Conservation (phyloP, 768 basidiomycete genomes). For the Lactarius indigo region DNA sequence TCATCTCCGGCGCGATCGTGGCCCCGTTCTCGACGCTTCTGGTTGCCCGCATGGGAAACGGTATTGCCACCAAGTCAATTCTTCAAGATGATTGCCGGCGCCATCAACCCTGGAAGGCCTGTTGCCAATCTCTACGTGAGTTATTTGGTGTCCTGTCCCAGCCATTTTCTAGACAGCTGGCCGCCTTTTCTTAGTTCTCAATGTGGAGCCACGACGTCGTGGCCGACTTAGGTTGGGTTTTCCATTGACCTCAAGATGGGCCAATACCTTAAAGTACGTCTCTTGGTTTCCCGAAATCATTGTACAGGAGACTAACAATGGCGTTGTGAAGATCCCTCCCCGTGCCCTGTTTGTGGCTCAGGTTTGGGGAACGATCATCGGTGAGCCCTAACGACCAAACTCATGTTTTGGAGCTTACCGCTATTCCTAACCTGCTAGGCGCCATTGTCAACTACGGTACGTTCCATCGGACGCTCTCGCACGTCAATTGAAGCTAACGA, state of each 20-base stretch:
- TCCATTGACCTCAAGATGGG: slow-evolving; percentile 58
- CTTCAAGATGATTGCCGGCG: slow-evolving; percentile 64
- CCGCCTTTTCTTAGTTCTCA: slow-evolving; percentile 44
- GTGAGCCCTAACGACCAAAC: slow-evolving; percentile 21
- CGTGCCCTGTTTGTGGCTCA: slow-evolving; percentile 64
- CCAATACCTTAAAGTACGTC: slow-evolving; percentile 37
- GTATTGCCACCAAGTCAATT: slow-evolving; percentile 57
- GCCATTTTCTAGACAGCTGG: background rate
- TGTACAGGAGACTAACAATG: background rate
- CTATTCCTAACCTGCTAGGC: slow-evolving; percentile 15
- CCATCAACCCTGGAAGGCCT: slow-evolving; percentile 58
- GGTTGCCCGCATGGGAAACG: slow-evolving; percentile 57
- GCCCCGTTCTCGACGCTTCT: slow-evolving; percentile 56
- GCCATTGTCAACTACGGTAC: slow-evolving; percentile 38
- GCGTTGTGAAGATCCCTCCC: slow-evolving; percentile 57
- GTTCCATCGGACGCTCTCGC: background rate
- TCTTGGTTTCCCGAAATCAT: background rate
- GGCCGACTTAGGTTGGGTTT: slow-evolving; percentile 47
- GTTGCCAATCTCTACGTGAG: slow-evolving; percentile 65
- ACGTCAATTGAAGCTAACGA: slow-evolving; percentile 27
- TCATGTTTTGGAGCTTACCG: background rate
- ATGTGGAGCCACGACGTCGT: slow-evolving; percentile 68
- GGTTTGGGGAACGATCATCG: slow-evolving; percentile 60
- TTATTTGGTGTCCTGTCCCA: background rate
- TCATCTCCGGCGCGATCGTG: slow-evolving; percentile 43